Evolutionary conservation across 2,329 filamentous ascomycete genomes (phyloP), one percentile per base, ranked within the genome.

Genomic region (Blumeriella jaapii): DNA sequence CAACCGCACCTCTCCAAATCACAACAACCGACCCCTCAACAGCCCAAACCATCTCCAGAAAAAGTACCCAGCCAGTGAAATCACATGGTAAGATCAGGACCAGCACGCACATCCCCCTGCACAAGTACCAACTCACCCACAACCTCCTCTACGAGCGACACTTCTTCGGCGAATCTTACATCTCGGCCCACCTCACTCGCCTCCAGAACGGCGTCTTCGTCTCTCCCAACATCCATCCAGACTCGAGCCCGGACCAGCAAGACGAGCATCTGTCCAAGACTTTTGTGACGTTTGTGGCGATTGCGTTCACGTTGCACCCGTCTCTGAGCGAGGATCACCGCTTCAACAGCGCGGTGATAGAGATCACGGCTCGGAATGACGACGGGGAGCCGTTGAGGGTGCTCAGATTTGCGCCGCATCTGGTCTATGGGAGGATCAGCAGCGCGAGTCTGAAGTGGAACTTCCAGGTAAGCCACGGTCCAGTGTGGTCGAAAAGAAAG

Each of bases 231-330:
- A 54, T 67, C 1, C 63, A 65, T 12, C 63, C 64, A 20, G 47
- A 51, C 4, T 50, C 55, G 11, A 55, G 61, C 6, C 24, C 17
- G n/a, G 17, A 28, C 20, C 23, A 34, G 7, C 24, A 22, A 17
- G 12, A 13, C 3, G 31, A 28, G 12, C 24, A 34, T 10, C 16
- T 28, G 11, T 34, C 31, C 5, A 34, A 34, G 12, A 51, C 63
- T 22, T 53, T 63, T 33, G 60, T 68, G 7, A 65, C 65, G 39
- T 68, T 69, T 34, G 57, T 65, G 3, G 65, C 61, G 0, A 52
- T 68, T 20, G 61, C 59, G 29, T 68, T 68, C 33, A 62, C 64
- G n/a, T 63, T 68, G 16, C 65, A 68, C 43, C 60, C 64, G 0
- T 53, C 59, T 3, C 51, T 62, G 29, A 61, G 58, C 2, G 28